Evolutionary conservation across 305 asterid species (phyloP).

Genomic region (Rubia occidens): DNA sequence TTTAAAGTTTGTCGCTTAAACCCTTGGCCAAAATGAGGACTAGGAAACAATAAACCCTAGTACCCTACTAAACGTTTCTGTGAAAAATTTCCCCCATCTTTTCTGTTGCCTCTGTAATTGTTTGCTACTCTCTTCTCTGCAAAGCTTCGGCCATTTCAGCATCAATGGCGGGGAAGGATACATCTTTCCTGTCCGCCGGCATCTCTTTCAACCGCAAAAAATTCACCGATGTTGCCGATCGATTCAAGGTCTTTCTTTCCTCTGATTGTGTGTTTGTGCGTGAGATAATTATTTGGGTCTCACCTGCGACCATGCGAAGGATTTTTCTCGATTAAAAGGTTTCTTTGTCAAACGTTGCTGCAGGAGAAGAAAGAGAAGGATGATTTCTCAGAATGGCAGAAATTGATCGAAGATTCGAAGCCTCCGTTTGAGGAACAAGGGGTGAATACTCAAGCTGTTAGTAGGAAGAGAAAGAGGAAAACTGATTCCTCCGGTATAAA

Average conservation of each 20-base stretch:
- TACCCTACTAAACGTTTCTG: neutral
- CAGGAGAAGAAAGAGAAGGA: constrained; percentile 44
- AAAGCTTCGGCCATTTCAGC: neutral
- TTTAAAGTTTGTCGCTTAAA: neutral
- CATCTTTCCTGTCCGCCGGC: constrained; percentile 69
- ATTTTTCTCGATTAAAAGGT: neutral
- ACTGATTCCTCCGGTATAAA: constrained; percentile 31
- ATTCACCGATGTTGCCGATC: constrained; percentile 48
- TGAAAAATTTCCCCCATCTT: neutral
- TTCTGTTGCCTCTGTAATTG: neutral
- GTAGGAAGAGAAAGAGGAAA: constrained; percentile 79
- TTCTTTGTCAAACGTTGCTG: constrained; percentile 12
- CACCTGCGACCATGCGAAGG: neutral
- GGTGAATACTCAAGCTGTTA: constrained; percentile 12
- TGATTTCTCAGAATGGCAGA: constrained; percentile 25
- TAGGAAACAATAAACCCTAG: neutral
- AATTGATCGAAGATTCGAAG: constrained; percentile 27
- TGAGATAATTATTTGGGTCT: neutral
- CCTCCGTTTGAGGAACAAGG: constrained; percentile 24
- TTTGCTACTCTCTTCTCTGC: neutral
- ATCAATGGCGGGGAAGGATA: constrained; percentile 39
- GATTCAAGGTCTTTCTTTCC: constrained; percentile 45
- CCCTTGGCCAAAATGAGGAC: neutral
- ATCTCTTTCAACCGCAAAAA: constrained; percentile 57
- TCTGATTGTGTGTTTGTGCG: neutral